A percentile compares a stretch with the other conserved stretches of the same genome.
Conservation (phyloP, 441 rosid species). For the Daphne laureola region DNA sequence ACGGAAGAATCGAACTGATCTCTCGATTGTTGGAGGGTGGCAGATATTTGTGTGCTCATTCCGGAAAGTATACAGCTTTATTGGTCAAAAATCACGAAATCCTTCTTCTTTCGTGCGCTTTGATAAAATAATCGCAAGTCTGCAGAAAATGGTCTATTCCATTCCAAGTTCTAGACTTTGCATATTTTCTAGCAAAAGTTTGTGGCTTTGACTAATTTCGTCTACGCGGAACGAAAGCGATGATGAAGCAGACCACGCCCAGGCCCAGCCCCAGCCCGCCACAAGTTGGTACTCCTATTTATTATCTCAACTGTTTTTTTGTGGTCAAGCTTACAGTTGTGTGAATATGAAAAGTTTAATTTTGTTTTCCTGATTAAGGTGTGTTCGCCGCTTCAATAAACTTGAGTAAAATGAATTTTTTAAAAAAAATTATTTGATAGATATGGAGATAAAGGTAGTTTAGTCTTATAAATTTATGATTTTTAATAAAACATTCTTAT, state of each 20-base stretch:
- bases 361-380: too few species aligned
- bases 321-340: conserved; percentile 1
- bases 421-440: too few species aligned
- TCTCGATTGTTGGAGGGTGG: conserved; percentile 7
- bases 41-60: not conserved
- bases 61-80: not conserved
- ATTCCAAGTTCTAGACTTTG: not conserved
- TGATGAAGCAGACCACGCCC: not conserved
- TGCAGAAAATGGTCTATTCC: too few species aligned
- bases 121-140: too few species aligned
- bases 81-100: not conserved
- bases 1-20: not conserved
- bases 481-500: too few species aligned
- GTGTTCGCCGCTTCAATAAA: too few species aligned
- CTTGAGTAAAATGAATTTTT: too few species aligned
- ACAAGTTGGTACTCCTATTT: too few species aligned
- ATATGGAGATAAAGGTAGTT: too few species aligned
- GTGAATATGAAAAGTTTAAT: not conserved
- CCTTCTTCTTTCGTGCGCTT: not conserved
- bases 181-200: not conserved
- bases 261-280: too few species aligned
- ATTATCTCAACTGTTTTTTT: not conserved
- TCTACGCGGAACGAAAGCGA: conserved; percentile 10
- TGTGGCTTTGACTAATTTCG: conserved; percentile 15
- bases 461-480: too few species aligned